Conservation (phyloP, 2,329 filamentous ascomycete genomes). For the Talaromyces sp. region DNA sequence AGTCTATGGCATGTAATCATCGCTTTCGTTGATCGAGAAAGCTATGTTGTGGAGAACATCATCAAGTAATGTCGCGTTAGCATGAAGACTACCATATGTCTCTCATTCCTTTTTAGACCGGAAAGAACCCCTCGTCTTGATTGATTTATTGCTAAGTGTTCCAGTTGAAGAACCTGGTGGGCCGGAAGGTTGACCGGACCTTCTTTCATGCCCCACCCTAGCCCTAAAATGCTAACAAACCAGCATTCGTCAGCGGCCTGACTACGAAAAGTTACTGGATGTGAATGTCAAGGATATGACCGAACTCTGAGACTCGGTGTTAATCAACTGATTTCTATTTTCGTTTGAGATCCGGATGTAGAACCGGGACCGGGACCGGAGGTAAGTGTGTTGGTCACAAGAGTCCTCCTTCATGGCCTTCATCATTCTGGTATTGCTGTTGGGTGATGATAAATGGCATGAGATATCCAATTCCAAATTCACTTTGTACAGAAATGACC, state of each 20-base stretch:
- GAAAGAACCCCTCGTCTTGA: not conserved
- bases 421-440: not conserved
- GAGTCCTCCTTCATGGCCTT: not conserved
- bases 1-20: not conserved
- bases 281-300: not conserved
- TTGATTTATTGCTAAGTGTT: not conserved
- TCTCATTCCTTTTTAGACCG: not conserved
- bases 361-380: slow-evolving; percentile 3
- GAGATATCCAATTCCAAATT: not conserved
- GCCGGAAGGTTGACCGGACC: not conserved
- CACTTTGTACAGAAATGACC: not conserved
- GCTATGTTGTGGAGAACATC: not conserved
- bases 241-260: not conserved
- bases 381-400: not conserved
- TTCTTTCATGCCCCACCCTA: not conserved
- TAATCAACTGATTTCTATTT: not conserved
- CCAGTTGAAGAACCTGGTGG: not conserved
- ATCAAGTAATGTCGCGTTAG: not conserved
- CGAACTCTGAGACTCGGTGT: not conserved
- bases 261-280: not conserved
- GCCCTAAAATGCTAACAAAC: not conserved
- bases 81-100: not conserved
- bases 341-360: not conserved
- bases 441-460: not conserved
- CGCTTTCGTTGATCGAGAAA: not conserved